Conservation (phyloP, 345 rosid genomes). For the Turnera subulata region DNA sequence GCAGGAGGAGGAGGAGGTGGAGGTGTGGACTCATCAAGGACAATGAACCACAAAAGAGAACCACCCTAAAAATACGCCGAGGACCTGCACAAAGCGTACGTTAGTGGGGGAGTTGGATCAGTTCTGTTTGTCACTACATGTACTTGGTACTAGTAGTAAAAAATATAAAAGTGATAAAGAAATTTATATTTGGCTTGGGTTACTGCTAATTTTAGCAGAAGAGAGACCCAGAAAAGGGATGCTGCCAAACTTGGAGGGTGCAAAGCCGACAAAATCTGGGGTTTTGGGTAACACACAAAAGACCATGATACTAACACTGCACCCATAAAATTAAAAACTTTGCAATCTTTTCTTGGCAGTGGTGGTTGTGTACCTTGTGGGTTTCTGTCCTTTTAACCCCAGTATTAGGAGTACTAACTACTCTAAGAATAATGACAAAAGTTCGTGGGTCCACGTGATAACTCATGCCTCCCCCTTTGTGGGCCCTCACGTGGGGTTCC, state of each 20-base stretch:
- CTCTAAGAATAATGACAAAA: slow-evolving; percentile 7
- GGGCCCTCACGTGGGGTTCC: slow-evolving; percentile 6
- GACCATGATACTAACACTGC: neutral
- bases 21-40: neutral
- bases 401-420: neutral
- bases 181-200: neutral
- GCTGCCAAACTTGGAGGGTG: slow-evolving; percentile 23
- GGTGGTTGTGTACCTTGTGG: neutral
- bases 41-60: slow-evolving; percentile 1
- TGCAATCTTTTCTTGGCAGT: slow-evolving; percentile 3
- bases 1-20: too few species aligned
- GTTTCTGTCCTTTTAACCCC: neutral
- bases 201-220: neutral
- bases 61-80: slow-evolving; percentile 40
- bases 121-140: neutral
- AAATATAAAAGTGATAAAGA: neutral
- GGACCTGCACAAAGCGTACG: slow-evolving; percentile 23
- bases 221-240: neutral
- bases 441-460: neutral
- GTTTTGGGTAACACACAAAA: slow-evolving; percentile 9
- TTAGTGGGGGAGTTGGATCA: slow-evolving; percentile 4
- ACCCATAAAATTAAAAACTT: too few species aligned
- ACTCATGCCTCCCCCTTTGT: neutral
- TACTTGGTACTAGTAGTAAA: neutral
- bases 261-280: slow-evolving; percentile 29